Evolutionary conservation across 352 stramenopile species (phyloP).

Genomic region (Globisporangium parvum): DNA sequence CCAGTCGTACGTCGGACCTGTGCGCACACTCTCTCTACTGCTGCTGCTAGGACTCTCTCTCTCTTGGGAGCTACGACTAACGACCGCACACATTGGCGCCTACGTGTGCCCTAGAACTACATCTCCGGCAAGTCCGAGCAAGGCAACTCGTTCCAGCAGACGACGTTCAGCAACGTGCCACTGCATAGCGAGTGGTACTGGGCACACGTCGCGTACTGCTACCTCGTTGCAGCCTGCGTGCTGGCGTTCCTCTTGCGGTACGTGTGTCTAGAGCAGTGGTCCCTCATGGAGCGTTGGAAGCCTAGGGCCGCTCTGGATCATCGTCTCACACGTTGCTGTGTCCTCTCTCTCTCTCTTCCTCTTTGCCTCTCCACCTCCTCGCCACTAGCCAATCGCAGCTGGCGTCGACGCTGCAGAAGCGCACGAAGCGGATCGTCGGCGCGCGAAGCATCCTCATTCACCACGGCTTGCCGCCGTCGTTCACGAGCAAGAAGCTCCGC

Average conservation of each 20-base stretch:
- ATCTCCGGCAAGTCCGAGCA: slow-evolving; percentile 37
- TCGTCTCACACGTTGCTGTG: too few relatives aligned
- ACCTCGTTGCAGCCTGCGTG: slow-evolving; percentile 51
- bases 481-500: slow-evolving; percentile 39
- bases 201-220: slow-evolving; percentile 72
- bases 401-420: slow-evolving; percentile 34
- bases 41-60: background rate
- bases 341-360: background rate
- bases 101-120: slow-evolving; percentile 45
- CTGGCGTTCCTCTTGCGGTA: slow-evolving; percentile 35
- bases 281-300: background rate
- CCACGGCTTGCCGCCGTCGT: slow-evolving; percentile 41
- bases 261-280: background rate
- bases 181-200: slow-evolving; percentile 76
- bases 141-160: slow-evolving; percentile 58
- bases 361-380: too few relatives aligned
- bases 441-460: slow-evolving; percentile 68
- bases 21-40: background rate
- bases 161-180: slow-evolving; percentile 80
- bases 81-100: background rate
- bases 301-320: too few relatives aligned
- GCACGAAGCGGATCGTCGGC: slow-evolving; percentile 65
- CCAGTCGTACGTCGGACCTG: slow-evolving; percentile 46
- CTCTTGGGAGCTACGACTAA: background rate
- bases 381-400: slow-evolving; percentile 36